Evolutionary conservation across 2,329 filamentous ascomycete species (phyloP), one percentile per base, ranked within the genome.

Genomic region (Fusarium newnesense): DNA sequence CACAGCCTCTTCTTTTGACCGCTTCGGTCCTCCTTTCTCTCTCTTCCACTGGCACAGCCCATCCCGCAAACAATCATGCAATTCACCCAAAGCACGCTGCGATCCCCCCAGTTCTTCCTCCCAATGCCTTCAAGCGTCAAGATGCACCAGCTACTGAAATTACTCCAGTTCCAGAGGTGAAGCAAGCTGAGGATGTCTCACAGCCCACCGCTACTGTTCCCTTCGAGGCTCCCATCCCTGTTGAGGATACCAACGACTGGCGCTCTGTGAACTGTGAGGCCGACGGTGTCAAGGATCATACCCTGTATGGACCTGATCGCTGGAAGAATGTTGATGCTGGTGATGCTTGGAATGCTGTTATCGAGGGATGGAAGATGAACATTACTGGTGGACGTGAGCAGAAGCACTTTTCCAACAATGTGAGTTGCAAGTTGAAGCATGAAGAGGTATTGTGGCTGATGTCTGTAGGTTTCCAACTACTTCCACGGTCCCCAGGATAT

Each of bases 401-500:
- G 49, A 70, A 64, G 43, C 60, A 69, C 53, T 69, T 70, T 4
- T 49, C 65, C 2, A 70, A 69, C 11, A 70, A 70, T 30, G 68
- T 65, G 44, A 37, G 54, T 43, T n/a, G n/a, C n/a, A n/a, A n/a
- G n/a, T n/a, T n/a, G n/a, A n/a, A n/a, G n/a, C n/a, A n/a, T n/a
- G n/a, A n/a, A n/a, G n/a, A n/a, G n/a, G n/a, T n/a, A n/a, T n/a
- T n/a, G n/a, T n/a, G n/a, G n/a, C n/a, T n/a, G n/a, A n/a, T n/a
- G n/a, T n/a, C n/a, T n/a, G n/a, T n/a, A n/a, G 68, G 65, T 70
- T 18, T 69, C 68, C 5, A 70, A 70, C 50, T 70, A 57, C 26
- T 68, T 70, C 24, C 60, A 70, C 11, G 64, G 68, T 4, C 68
- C 65, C 30, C 68, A 70, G 10, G 68, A 70, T 7, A 69, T 70